phyloP scores from a whole-genome alignment of 805 yeast genomes.

The Candida boidinii region DNA sequence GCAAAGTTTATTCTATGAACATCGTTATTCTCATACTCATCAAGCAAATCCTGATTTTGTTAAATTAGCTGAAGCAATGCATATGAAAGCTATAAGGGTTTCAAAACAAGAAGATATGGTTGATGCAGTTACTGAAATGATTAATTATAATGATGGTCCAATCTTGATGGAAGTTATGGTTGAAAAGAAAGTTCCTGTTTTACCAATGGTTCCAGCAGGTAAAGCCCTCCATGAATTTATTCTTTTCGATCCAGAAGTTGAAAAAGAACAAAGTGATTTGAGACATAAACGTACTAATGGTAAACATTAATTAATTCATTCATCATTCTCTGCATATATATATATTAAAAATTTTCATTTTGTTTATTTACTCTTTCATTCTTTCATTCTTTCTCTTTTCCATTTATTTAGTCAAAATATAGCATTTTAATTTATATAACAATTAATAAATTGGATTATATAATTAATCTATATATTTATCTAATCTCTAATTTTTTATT shows the following conservation, averaged over 20 bases:
- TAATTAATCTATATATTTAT: not conserved
- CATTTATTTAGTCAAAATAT: not conserved
- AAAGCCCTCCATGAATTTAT: constrained; percentile 91
- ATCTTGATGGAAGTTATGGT: constrained; percentile 84
- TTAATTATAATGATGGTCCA: constrained; percentile 70
- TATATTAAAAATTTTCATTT: too few species aligned
- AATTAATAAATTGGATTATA: too few species aligned
- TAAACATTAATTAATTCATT: constrained; percentile 33
- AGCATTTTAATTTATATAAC: too few species aligned
- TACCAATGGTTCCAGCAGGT: constrained; percentile 98
- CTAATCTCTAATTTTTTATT: not conserved
- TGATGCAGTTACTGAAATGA: constrained; percentile 53
- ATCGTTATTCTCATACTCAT: constrained; percentile 96
- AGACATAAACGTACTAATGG: constrained; percentile 72
- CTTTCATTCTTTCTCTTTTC: not conserved
- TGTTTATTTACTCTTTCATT: not conserved
- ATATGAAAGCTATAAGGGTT: constrained; percentile 73
- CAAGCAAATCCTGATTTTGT: constrained; percentile 91
- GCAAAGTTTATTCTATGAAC: constrained; percentile 96
- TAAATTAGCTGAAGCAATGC: constrained; percentile 93
- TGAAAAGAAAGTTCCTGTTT: constrained; percentile 90
- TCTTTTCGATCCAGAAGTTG: constrained; percentile 75
- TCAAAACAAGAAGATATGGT: constrained; percentile 58
- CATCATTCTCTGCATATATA: too few species aligned
- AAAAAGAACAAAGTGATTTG: constrained; percentile 57